Evolutionary conservation across 2,329 filamentous ascomycete species (phyloP).

Genomic region (Colletotrichum euphorbiae): DNA sequence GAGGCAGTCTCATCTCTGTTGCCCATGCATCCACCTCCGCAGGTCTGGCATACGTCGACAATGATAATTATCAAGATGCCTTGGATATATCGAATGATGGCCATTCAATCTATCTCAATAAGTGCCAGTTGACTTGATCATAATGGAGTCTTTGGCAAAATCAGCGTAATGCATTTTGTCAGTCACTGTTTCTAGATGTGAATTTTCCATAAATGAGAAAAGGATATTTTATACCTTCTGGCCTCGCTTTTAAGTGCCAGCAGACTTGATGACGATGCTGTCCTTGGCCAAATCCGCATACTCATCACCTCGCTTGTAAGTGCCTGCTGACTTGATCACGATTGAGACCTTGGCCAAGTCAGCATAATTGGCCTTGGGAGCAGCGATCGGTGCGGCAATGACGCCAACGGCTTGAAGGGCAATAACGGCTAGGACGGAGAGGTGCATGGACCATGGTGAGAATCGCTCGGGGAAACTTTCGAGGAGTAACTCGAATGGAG

Average conservation of each 20-base stretch:
- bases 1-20: too few relatives aligned
- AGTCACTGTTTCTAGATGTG: not conserved
- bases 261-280: slow-evolving; percentile 25
- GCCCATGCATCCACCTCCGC: too few relatives aligned
- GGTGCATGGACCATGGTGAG: slow-evolving; percentile 19
- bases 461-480: too few relatives aligned
- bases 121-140: slow-evolving; percentile 19
- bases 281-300: slow-evolving; percentile 21
- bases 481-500: too few relatives aligned
- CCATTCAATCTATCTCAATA: not conserved
- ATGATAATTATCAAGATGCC: too few relatives aligned
- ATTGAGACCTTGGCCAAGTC: not conserved
- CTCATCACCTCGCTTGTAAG: not conserved
- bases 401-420: slow-evolving; percentile 28
- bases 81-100: too few relatives aligned
- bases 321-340: not conserved
- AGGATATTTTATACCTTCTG: not conserved
- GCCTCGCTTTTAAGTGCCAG: slow-evolving; percentile 8
- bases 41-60: too few relatives aligned
- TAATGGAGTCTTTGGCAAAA: slow-evolving; percentile 9
- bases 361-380: slow-evolving; percentile 4
- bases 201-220: not conserved
- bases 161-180: not conserved
- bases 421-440: slow-evolving; percentile 13
- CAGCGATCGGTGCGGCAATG: slow-evolving; percentile 28